Evolutionary conservation across 331 rosid species (phyloP).

Genomic region (Pyrus hybrid): DNA sequence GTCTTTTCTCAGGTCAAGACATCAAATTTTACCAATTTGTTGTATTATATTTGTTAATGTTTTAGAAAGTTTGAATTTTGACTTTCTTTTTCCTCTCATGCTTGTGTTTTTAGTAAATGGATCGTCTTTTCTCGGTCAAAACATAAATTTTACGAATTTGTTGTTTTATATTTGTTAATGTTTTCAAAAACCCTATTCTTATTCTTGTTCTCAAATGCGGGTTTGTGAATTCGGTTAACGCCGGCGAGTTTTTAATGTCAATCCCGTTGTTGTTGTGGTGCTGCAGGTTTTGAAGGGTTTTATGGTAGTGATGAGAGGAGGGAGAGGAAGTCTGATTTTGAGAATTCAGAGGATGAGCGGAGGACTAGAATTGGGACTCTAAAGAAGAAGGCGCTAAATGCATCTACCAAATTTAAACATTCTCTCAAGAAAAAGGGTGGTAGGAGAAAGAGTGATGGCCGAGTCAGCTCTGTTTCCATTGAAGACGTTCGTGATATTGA

Average conservation of each 20-base stretch:
- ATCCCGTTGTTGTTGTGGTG: neutral
- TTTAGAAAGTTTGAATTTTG: neutral
- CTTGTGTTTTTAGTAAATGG: neutral
- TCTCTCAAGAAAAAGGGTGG: slow-evolving; percentile 86
- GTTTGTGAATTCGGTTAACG: neutral
- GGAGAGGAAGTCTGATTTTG: slow-evolving; percentile 90
- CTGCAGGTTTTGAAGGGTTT: slow-evolving; percentile 85
- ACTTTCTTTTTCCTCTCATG: neutral
- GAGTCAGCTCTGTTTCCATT: slow-evolving; percentile 96
- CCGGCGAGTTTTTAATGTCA: neutral
- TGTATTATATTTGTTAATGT: neutral
- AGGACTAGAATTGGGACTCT: slow-evolving; percentile 88
- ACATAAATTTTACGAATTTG: neutral
- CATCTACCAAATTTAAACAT: slow-evolving; percentile 87
- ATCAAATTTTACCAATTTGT: neutral
- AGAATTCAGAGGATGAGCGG: slow-evolving; percentile 91
- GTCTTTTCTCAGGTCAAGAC: neutral
- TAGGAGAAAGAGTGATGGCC: slow-evolving; percentile 69
- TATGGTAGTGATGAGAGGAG: slow-evolving; percentile 85
- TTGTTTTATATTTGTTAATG: neutral
- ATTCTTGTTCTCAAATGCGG: neutral
- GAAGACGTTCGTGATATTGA: slow-evolving; percentile 90
- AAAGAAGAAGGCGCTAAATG: slow-evolving; percentile 86
- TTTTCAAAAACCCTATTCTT: neutral
- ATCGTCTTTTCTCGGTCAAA: neutral